These are phyloP conservation scores for Xylaria sp. DNA, from an alignment of 495 filamentous ascomycete species.

Conservation along the genomic window DNA sequence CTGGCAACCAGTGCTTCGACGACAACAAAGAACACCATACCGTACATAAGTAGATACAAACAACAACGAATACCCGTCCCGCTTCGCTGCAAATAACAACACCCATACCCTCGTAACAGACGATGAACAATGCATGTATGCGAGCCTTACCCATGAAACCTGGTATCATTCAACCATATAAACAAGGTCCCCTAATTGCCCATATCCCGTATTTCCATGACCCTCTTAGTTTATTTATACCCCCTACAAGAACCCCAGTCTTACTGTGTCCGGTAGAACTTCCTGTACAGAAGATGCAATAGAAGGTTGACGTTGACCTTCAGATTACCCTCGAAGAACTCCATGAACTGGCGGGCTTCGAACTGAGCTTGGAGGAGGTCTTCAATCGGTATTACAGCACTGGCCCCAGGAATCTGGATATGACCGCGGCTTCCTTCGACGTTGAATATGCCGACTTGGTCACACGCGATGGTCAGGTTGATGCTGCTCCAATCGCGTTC, in stretches of 20 bases:
- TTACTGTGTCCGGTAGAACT: slow-evolving; percentile 90
- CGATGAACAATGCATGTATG: slow-evolving; percentile 17
- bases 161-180: slow-evolving; percentile 30
- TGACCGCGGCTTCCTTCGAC: slow-evolving; percentile 90
- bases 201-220: slow-evolving; percentile 8
- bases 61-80: slow-evolving; percentile 6
- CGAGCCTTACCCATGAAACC: slow-evolving; percentile 21
- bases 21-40: not conserved
- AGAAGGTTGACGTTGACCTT: slow-evolving; percentile 95
- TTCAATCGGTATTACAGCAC: slow-evolving; percentile 87
- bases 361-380: slow-evolving; percentile 96
- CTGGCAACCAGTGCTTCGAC: not conserved
- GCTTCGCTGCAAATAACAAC: not conserved
- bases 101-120: slow-evolving; percentile 11
- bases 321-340: slow-evolving; percentile 86
- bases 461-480: slow-evolving; percentile 91
- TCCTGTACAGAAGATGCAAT: slow-evolving; percentile 94
- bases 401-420: slow-evolving; percentile 95
- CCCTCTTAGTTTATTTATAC: not conserved
- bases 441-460: slow-evolving; percentile 93
- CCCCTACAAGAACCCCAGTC: not conserved
- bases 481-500: slow-evolving; percentile 90
- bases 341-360: slow-evolving; percentile 93
- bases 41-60: slow-evolving; percentile 6
- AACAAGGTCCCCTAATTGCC: slow-evolving; percentile 27